These are phyloP conservation scores for Ophiosphaerella korrae DNA, from an alignment of 2,329 filamentous ascomycete species.

Conservation along the genomic window DNA sequence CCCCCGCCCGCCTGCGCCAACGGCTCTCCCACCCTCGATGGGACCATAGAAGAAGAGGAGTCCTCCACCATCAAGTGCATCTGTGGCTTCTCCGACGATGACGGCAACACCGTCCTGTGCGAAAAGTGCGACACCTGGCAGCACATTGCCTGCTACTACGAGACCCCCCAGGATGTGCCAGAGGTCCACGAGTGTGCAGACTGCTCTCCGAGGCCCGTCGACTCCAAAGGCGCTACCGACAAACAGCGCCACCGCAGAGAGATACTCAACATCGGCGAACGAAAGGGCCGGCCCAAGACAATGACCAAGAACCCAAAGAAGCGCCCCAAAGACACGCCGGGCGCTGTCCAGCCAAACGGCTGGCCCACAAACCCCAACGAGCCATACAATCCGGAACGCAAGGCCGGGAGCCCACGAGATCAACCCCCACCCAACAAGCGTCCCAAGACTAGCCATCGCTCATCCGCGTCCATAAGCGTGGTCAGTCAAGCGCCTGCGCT, in stretches of 20 bases:
- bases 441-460: slow-evolving; percentile 78
- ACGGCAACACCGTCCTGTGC: slow-evolving; percentile 96
- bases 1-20: slow-evolving; percentile 42
- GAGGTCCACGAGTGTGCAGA: slow-evolving; percentile 85
- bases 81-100: slow-evolving; percentile 90
- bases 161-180: slow-evolving; percentile 70
- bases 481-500: slow-evolving; percentile 68
- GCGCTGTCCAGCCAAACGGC: slow-evolving; percentile 68
- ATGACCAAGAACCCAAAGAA: slow-evolving; percentile 86
- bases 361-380: slow-evolving; percentile 64
- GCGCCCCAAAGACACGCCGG: slow-evolving; percentile 72
- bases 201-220: slow-evolving; percentile 78
- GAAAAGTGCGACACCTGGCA: slow-evolving; percentile 97
- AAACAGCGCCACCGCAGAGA: slow-evolving; percentile 69
- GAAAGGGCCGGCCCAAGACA: slow-evolving; percentile 76
- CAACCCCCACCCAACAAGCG: slow-evolving; percentile 73
- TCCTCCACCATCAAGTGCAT: slow-evolving; percentile 98
- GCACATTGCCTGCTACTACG: slow-evolving; percentile 97
- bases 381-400: slow-evolving; percentile 52
- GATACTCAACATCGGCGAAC: slow-evolving; percentile 58
- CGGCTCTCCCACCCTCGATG: slow-evolving; percentile 42
- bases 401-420: slow-evolving; percentile 58
- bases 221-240: slow-evolving; percentile 75
- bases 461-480: slow-evolving; percentile 77
- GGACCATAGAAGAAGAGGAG: slow-evolving; percentile 68